Base-by-base conservation (phyloP, 805 yeast species). In the Saturnispora halmiae region DNA sequence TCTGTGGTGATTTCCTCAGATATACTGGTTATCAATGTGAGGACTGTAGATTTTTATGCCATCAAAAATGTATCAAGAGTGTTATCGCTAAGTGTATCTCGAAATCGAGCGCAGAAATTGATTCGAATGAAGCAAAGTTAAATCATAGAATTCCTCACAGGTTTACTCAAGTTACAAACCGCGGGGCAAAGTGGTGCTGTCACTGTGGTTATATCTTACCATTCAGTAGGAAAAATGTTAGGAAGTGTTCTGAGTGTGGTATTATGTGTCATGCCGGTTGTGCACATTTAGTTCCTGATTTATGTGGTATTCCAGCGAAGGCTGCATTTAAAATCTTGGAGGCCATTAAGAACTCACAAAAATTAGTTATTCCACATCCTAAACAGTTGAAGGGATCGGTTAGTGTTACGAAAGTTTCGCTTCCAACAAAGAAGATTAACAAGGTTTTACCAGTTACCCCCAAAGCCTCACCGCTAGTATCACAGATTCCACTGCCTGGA, bases 121-220 rank as follows among this genome's bases (percentile, higher is more conserved):
- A 79, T 55, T 69, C 76, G 2, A 87, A 81, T 55, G 90, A 80
- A 50, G 75, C 83, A 18, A 79, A 84, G 60, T 73, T 92, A 59
- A 92, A 92, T 55, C 97, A 92, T 60, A 82, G 95, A 49, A 92
- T 92, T 51, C 98, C 98, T 27, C 99, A 92, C 59, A 77, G 96
- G 58, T 90, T 90, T 59, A 95, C 84, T 50, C 88, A 90, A n/a
- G 75, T 78, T 21, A 73, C 92, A 14, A 92, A 92, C 56, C 79
- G 87, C 63, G 94, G 96, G 53, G 94, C 99, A 2, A 88, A 90
- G 57, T 92, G 99, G 99, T 92, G 99, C 65, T 92, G 97, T 53
- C 99, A 92, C 59, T 92, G 99, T 72, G 99, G 99, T 46, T 86
- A 86, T 57, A 79, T 92, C 39, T 69, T 92, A 47, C 97, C 98